Base-by-base conservation (phyloP, 495 filamentous ascomycete species). In the Penicillium turbatum region DNA sequence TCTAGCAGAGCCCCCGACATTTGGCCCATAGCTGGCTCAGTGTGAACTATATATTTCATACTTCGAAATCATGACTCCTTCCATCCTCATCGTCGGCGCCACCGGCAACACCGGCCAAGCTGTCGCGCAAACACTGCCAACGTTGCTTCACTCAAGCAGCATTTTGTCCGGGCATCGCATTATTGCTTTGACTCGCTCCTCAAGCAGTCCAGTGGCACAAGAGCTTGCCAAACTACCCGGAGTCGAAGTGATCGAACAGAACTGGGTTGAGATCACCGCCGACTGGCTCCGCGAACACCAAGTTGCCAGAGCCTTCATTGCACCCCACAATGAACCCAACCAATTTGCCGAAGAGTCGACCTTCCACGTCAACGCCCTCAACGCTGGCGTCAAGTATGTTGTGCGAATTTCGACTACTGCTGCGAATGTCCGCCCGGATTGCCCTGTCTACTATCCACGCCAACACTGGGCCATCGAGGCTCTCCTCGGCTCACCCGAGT, bases 361-460 rank as follows among this genome's bases (percentile, higher is more conserved):
- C 0, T 75, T 78, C 46, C 60, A 71, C 41, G 0, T 72, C 10
- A 56, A 55, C 1, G 72, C 72, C 21, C 72, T 76, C 26, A 48
- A 61, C 2, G 75, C 75, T 1, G 67, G 69, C 16, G 70, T 78
- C n/a, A 54, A 74, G 42, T 78, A 78, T 56, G 69, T 77, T 8
- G 73, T 78, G 32, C 71, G 74, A 15, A 78, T 77, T 52, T 78
- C 74, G 1, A 78, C 74, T 0, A 70, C 64, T 0, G 72, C 71
- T 6, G 64, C 72, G 2, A 74, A 72, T 35, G 75, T 77, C 7
- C 61, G 59, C 24, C 72, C 75, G 5, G 69, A 76, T 52, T 65
- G 38, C 34, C 19, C 19, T 11, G 64, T 66, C 6, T 76, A 74
- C 55, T 78, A 78, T 47, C 26, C 73, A 16, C 74, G 75, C 30